Conservation (phyloP, 106 monocot genomes). For the Allium cepa region DNA sequence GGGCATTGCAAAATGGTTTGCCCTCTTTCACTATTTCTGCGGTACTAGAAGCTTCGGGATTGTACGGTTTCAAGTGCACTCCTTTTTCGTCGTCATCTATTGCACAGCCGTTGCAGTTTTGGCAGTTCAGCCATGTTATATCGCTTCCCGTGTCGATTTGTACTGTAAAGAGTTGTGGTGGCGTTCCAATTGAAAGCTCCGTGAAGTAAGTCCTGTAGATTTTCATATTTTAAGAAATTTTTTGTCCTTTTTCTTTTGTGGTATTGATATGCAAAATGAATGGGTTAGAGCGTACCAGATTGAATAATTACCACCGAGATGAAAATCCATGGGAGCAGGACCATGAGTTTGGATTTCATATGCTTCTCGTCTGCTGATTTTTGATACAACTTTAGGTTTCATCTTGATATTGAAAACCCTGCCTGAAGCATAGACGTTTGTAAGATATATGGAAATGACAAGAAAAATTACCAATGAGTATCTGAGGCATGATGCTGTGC, state of each 20-base stretch:
- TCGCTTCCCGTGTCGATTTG: conserved; percentile 87
- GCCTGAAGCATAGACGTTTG: neutral
- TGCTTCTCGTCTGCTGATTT: neutral
- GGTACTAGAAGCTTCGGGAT: conserved; percentile 47
- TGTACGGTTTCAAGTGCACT: conserved; percentile 62
- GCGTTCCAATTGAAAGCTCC: conserved; percentile 52
- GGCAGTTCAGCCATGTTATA: conserved; percentile 75
- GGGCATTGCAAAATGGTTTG: conserved; percentile 37
- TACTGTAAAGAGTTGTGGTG: conserved; percentile 50
- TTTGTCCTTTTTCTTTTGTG: neutral
- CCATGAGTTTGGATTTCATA: neutral
- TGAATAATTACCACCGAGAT: neutral
- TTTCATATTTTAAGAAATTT: too few species aligned
- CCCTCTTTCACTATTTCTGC: conserved; percentile 40
- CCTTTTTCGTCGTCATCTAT: conserved; percentile 22
- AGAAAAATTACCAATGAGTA: neutral
- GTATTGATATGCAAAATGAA: neutral
- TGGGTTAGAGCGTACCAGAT: too few species aligned
- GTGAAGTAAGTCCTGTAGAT: conserved; percentile 28
- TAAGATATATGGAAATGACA: neutral
- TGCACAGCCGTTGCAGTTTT: conserved; percentile 50
- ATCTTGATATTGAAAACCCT: neutral
- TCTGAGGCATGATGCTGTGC: neutral
- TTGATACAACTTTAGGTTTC: neutral
- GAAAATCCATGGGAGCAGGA: neutral